Evolutionary conservation across 2,329 filamentous ascomycete species (phyloP).

Genomic region (Hymenoscyphus fructigenus): DNA sequence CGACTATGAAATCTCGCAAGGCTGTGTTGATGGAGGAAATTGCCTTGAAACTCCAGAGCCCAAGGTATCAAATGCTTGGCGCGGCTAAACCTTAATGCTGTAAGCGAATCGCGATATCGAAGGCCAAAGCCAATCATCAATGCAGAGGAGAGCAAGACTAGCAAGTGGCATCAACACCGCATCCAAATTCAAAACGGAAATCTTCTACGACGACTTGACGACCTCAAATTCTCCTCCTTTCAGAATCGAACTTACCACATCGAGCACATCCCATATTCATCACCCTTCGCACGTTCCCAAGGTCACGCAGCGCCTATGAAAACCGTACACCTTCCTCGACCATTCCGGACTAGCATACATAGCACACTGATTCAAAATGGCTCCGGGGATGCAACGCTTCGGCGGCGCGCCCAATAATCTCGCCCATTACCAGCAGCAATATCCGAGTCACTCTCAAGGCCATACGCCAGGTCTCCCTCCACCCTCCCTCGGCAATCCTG

Average conservation of each 20-base stretch:
- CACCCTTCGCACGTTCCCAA: conserved; percentile 13
- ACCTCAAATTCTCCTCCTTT: not conserved
- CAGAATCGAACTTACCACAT: not conserved
- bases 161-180: conserved; percentile 4
- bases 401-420: conserved; percentile 37
- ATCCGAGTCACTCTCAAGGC: conserved; percentile 46
- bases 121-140: not conserved
- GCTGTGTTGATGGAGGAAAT: conserved; percentile 18
- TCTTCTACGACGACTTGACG: not conserved
- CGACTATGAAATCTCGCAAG: conserved; percentile 17
- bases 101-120: conserved; percentile 3
- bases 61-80: conserved; percentile 16
- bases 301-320: conserved; percentile 37
- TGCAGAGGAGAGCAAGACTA: not conserved
- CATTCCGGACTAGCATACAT: conserved; percentile 34
- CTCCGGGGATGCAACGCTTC: conserved; percentile 38
- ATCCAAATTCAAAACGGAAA: not conserved
- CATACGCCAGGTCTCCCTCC: conserved; percentile 50
- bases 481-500: conserved; percentile 64
- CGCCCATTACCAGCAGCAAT: conserved; percentile 41
- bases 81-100: conserved; percentile 18
- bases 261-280: not conserved
- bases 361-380: conserved; percentile 36
- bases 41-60: conserved; percentile 8
- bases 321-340: conserved; percentile 32